Evolutionary conservation across 2,329 filamentous ascomycete genomes (phyloP).

Genomic region (Xylaria sp.): DNA sequence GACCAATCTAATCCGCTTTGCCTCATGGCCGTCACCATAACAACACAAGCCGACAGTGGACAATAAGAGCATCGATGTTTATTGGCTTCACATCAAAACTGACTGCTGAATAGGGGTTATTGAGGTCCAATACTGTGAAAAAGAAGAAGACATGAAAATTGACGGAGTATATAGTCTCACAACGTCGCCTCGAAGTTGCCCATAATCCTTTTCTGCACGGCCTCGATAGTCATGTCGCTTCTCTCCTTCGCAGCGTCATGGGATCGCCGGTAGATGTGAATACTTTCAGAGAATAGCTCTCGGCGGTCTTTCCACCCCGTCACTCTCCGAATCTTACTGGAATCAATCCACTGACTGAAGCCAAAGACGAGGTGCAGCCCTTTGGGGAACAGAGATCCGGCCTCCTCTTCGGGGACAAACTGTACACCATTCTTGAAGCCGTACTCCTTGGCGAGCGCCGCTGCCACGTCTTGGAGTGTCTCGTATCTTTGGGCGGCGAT

Average conservation of each 20-base stretch:
- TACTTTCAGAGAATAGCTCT: constrained; percentile 34
- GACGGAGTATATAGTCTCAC: too few species aligned
- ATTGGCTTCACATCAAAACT: too few species aligned
- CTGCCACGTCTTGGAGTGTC: constrained; percentile 37
- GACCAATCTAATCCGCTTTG: too few species aligned
- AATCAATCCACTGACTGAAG: constrained; percentile 40
- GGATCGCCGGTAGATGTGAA: constrained; percentile 35
- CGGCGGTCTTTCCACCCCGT: constrained; percentile 39
- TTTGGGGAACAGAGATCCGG: constrained; percentile 1
- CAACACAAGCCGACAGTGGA: too few species aligned
- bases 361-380: constrained; percentile 29
- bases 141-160: too few species aligned
- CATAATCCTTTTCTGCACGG: background rate
- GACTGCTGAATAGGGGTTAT: too few species aligned
- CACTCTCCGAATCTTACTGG: constrained; percentile 36
- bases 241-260: constrained; percentile 33
- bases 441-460: constrained; percentile 39
- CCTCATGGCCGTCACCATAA: too few species aligned
- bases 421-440: background rate
- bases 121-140: too few species aligned
- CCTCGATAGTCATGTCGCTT: background rate
- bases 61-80: too few species aligned
- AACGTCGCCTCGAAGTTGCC: too few species aligned
- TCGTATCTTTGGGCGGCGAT: constrained; percentile 42
- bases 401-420: background rate